These are phyloP conservation scores for Aspergillus asperescens DNA, from an alignment of 495 filamentous ascomycete species.

Conservation along the genomic window DNA sequence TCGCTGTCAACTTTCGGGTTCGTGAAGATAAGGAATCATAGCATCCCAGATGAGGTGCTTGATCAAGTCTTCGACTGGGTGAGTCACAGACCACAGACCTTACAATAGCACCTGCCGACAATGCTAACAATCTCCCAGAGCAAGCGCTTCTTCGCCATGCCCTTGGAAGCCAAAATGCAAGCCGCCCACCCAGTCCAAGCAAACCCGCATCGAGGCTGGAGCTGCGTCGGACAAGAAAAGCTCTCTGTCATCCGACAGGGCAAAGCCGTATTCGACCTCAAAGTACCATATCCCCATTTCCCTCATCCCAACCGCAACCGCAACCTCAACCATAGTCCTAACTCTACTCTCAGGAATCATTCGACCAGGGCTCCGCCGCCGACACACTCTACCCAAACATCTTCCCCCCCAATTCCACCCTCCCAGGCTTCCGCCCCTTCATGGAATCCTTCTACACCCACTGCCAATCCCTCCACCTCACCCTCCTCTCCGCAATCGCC, in stretches of 20 bases:
- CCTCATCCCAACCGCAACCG: neutral
- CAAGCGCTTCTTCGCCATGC: conserved; percentile 38
- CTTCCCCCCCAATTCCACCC: conserved; percentile 50
- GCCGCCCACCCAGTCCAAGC: conserved; percentile 53
- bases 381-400: conserved; percentile 48
- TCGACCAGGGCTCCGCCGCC: conserved; percentile 51
- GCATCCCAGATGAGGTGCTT: conserved; percentile 21
- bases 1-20: conserved; percentile 5
- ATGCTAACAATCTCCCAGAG: conserved; percentile 11
- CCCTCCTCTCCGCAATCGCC: conserved; percentile 38
- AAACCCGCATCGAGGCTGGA: conserved; percentile 53
- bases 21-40: conserved; percentile 20
- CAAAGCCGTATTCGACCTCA: conserved; percentile 24
- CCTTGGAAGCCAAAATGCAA: conserved; percentile 37
- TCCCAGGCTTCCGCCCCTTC: conserved; percentile 58
- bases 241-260: conserved; percentile 44
- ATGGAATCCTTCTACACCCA: conserved; percentile 44
- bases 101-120: neutral
- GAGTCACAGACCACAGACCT: neutral
- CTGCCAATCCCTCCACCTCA: conserved; percentile 4
- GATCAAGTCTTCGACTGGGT: conserved; percentile 24
- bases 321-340: neutral
- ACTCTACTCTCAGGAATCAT: conserved; percentile 59
- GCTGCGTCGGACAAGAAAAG: conserved; percentile 46
- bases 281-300: conserved; percentile 14